Evolutionary conservation across 1,284 basidiomycete species (phyloP), one percentile per base, ranked within the genome.

Genomic region (Coniferiporia weirii): DNA sequence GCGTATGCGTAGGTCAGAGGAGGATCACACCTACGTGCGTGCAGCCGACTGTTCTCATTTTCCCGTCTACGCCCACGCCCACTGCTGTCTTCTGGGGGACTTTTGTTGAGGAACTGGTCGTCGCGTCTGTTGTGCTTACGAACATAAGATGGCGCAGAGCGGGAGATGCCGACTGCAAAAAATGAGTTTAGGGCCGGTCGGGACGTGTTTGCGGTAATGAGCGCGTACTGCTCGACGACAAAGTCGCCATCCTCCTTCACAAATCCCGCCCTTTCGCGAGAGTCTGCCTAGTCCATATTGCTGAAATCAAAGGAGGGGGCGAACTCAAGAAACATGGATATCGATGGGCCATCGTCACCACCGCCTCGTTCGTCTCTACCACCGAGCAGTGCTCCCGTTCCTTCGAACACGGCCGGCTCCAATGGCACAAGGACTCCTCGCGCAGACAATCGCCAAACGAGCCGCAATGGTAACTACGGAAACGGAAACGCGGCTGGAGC

Each of bases 351-450:
- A 36, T 72, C 76, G 20, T 79, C 79, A 7, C 79, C 79, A 51
- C 73, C 72, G 10, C 68, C 71, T 15, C 61, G 69, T 6, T 70
- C 72, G 15, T 81, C 82, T 52, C 70, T 89, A 5, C 87, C 88
- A 5, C 84, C 87, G 3, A 89, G 87, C 68, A 89, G 85, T 61
- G 81, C 81, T 0, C 84, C 85, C 4, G 71, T 79, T 59, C 72
- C 72, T 7, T 73, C 76, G 0, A 38, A 38, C 17, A 76, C 67
- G n/a, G 76, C 81, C 4, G 74, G 54, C 72, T 75, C 6, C 69
- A 68, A 34, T 67, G 68, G 73, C 17, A 71, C 70, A 52, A 70
- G 74, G 44, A 76, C 72, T 20, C 72, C 76, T 49, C 76, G 78
- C 46, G 72, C 20, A 19, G 56, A 60, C 34, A 38, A 74, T 53